phyloP scores from a whole-genome alignment of 2,329 filamentous ascomycete species.

The Penicillium paneum region DNA sequence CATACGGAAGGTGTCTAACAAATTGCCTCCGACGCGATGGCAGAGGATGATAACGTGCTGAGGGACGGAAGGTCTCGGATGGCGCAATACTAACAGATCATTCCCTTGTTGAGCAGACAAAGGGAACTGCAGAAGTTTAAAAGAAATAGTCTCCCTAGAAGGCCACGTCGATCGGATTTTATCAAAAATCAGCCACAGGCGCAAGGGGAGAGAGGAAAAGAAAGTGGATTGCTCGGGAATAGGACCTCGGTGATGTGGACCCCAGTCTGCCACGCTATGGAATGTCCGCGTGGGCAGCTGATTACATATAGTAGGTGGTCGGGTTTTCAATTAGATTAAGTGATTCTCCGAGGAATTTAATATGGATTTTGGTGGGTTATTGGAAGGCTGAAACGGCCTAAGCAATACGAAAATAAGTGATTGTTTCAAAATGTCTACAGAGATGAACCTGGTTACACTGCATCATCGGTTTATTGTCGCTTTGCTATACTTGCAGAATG shows the following conservation, averaged over 20 bases:
- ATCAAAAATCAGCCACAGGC: not conserved
- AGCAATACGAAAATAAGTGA: not conserved
- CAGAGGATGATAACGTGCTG: conserved; percentile 15
- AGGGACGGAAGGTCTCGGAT: conserved; percentile 23
- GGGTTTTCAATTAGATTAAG: not conserved
- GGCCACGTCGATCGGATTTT: conserved; percentile 11
- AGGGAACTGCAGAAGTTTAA: conserved; percentile 7
- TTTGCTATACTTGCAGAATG: not conserved
- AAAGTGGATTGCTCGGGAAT: conserved; percentile 10
- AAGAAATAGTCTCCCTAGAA: conserved; percentile 2
- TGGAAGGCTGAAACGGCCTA: conserved; percentile 7
- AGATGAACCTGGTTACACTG: not conserved
- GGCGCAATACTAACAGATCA: conserved; percentile 19
- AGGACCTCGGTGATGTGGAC: conserved; percentile 4
- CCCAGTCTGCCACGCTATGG: conserved; percentile 17
- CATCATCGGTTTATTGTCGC: not conserved
- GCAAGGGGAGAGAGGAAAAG: conserved; percentile 6
- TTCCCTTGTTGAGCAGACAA: conserved; percentile 13
- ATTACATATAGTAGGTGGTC: not conserved
- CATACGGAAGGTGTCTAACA: conserved; percentile 12
- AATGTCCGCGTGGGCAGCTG: conserved; percentile 15
- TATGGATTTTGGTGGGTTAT: not conserved
- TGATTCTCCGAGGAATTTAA: not conserved
- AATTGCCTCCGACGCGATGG: conserved; percentile 8
- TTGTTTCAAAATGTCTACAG: conserved; percentile 5